phyloP scores from a whole-genome alignment of 2,329 filamentous ascomycete genomes.

The Microdochium nivale region DNA sequence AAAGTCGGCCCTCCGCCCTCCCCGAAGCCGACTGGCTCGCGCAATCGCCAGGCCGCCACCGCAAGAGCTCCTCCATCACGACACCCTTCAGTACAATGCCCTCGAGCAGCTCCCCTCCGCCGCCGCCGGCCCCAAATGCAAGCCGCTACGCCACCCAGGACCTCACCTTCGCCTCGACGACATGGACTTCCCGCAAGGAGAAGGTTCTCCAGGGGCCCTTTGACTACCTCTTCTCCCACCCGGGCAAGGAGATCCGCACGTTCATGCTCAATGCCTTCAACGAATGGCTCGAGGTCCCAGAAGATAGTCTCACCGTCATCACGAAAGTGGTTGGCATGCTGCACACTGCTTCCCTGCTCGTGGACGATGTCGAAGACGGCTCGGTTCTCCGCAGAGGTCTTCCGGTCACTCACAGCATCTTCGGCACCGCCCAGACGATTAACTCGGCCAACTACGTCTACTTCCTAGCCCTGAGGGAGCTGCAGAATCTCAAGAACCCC shows the following conservation, averaged over 20 bases:
- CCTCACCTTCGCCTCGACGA: constrained; percentile 39
- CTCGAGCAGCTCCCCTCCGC: constrained; percentile 11
- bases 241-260: constrained; percentile 77
- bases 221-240: constrained; percentile 70
- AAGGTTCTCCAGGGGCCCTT: constrained; percentile 69
- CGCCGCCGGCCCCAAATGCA: constrained; percentile 31
- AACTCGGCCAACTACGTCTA: constrained; percentile 89
- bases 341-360: constrained; percentile 73
- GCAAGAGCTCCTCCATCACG: constrained; percentile 15
- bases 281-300: constrained; percentile 66
- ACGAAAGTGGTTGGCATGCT: constrained; percentile 77
- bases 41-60: constrained; percentile 25
- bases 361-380: constrained; percentile 83
- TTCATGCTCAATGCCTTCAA: constrained; percentile 78
- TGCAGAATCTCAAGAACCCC: constrained; percentile 62
- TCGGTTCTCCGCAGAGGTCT: constrained; percentile 68
- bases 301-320: constrained; percentile 62
- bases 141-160: constrained; percentile 45
- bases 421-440: constrained; percentile 80
- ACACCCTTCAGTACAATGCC: constrained; percentile 24
- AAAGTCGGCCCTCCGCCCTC: constrained; percentile 41
- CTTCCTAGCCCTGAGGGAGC: constrained; percentile 68
- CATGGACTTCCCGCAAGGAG: constrained; percentile 69
- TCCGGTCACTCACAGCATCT: constrained; percentile 77
- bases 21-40: constrained; percentile 54